These are phyloP conservation scores for Salix koriyanagi DNA, from an alignment of 345 rosid genomes.

Conservation along the genomic window DNA sequence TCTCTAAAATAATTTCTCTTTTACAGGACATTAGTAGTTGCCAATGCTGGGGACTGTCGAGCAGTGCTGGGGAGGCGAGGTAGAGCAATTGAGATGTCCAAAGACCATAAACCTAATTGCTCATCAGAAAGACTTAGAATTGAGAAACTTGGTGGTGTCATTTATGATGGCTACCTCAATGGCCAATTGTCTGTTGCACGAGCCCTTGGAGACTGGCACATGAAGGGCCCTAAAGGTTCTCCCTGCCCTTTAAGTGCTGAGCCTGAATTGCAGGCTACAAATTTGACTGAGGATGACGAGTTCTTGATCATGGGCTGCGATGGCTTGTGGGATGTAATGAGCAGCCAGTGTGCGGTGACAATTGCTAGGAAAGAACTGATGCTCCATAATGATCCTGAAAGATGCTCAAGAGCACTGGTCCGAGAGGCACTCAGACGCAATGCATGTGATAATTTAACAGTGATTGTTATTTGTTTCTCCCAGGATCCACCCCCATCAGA, in stretches of 20 bases:
- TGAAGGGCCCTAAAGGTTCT: conserved; percentile 90
- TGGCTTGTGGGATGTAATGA: conserved; percentile 99
- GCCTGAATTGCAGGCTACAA: conserved; percentile 73
- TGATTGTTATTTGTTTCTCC: conserved; percentile 75
- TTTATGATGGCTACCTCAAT: conserved; percentile 92
- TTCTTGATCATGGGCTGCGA: conserved; percentile 96
- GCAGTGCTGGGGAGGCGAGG: conserved; percentile 91
- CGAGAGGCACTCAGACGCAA: conserved; percentile 77
- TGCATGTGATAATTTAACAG: conserved; percentile 82
- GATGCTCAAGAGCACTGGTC: conserved; percentile 88
- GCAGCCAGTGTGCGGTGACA: conserved; percentile 89
- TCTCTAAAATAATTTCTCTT: not conserved
- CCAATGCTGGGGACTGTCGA: conserved; percentile 97
- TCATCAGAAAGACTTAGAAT: conserved; percentile 67
- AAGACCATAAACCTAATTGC: conserved; percentile 91
- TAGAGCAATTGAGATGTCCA: conserved; percentile 86
- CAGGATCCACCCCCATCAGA: conserved; percentile 81
- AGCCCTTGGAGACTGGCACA: conserved; percentile 98
- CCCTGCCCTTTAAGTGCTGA: conserved; percentile 85
- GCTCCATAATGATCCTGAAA: conserved; percentile 93
- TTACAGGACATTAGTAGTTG: conserved; percentile 68
- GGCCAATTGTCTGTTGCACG: conserved; percentile 97
- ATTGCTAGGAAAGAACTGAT: conserved; percentile 76
- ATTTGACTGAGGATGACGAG: conserved; percentile 80
- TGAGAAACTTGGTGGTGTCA: conserved; percentile 83